These are phyloP conservation scores for Yarrowia alimentaria DNA, from an alignment of 805 yeast genomes.

Conservation along the genomic window DNA sequence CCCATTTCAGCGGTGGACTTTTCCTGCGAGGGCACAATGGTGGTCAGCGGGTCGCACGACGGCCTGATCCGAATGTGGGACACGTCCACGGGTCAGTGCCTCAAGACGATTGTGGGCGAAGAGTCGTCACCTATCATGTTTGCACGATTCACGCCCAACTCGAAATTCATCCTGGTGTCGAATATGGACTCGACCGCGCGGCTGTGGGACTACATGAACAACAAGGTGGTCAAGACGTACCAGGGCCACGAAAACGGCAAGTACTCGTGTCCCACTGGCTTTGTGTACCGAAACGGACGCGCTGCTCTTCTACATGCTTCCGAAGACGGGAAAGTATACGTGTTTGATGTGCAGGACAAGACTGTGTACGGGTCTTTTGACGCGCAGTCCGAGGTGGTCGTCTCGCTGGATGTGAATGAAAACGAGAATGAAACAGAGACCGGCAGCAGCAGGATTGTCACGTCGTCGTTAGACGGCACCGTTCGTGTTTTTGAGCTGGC, in stretches of 20 bases:
- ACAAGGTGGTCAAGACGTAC: constrained; percentile 75
- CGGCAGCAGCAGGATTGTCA: neutral
- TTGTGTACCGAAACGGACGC: constrained; percentile 43
- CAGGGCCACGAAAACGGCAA: constrained; percentile 43
- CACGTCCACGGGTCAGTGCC: constrained; percentile 82
- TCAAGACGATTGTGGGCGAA: constrained; percentile 79
- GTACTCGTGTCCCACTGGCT: constrained; percentile 53
- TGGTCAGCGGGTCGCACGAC: constrained; percentile 85
- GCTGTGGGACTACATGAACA: constrained; percentile 83
- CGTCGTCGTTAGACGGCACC: constrained; percentile 18
- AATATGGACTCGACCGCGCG: constrained; percentile 76
- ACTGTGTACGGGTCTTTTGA: constrained; percentile 40
- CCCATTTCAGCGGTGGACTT: constrained; percentile 77
- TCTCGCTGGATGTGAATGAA: constrained; percentile 5
- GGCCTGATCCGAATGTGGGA: constrained; percentile 89
- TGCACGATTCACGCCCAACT: constrained; percentile 76
- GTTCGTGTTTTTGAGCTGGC: constrained; percentile 4
- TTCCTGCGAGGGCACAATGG: constrained; percentile 74
- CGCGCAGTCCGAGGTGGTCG: neutral
- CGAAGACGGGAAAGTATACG: constrained; percentile 51
- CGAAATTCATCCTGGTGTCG: constrained; percentile 71
- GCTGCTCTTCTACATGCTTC: constrained; percentile 53
- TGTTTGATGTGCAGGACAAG: constrained; percentile 70
- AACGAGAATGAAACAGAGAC: too few relatives aligned
- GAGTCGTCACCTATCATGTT: constrained; percentile 58